phyloP scores from a whole-genome alignment of 2,329 filamentous ascomycete species.

The Colletotrichum cereale region DNA sequence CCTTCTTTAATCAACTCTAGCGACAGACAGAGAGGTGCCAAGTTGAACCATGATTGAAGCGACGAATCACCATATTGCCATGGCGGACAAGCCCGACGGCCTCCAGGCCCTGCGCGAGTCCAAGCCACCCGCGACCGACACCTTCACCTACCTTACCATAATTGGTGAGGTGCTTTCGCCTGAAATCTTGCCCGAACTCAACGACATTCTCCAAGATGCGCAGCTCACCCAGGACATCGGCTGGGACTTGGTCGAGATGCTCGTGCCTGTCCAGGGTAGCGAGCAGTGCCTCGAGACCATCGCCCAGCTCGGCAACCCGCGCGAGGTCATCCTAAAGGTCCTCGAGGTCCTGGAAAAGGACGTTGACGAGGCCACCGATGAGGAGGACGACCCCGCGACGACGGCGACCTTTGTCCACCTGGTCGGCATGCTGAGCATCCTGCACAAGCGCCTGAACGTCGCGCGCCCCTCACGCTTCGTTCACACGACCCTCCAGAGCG shows the following conservation, averaged over 20 bases:
- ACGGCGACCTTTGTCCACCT: constrained; percentile 74
- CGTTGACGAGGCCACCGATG: constrained; percentile 56
- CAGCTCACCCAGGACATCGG: constrained; percentile 81
- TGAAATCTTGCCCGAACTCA: constrained; percentile 74
- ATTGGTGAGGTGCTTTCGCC: constrained; percentile 79
- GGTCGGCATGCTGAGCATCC: constrained; percentile 77
- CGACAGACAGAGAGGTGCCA: neutral
- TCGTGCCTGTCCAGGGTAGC: constrained; percentile 76
- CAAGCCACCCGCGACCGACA: constrained; percentile 69
- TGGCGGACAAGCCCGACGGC: constrained; percentile 52
- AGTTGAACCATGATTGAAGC: constrained; percentile 39
- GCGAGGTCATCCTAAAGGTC: constrained; percentile 85
- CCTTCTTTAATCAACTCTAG: constrained; percentile 5
- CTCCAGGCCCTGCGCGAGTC: constrained; percentile 62
- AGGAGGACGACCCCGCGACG: constrained; percentile 52
- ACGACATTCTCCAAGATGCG: constrained; percentile 76
- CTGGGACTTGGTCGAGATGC: constrained; percentile 84
- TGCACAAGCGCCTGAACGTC: constrained; percentile 81
- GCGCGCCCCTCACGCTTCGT: constrained; percentile 84
- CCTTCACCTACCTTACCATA: constrained; percentile 83
- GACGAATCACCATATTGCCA: constrained; percentile 28
- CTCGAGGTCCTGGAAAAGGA: constrained; percentile 76
- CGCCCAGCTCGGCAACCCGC: constrained; percentile 81
- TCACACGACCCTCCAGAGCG: constrained; percentile 79
- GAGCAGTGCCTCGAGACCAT: constrained; percentile 80